phyloP scores from a whole-genome alignment of 768 basidiomycete species.

The Lentinus brumalis region DNA sequence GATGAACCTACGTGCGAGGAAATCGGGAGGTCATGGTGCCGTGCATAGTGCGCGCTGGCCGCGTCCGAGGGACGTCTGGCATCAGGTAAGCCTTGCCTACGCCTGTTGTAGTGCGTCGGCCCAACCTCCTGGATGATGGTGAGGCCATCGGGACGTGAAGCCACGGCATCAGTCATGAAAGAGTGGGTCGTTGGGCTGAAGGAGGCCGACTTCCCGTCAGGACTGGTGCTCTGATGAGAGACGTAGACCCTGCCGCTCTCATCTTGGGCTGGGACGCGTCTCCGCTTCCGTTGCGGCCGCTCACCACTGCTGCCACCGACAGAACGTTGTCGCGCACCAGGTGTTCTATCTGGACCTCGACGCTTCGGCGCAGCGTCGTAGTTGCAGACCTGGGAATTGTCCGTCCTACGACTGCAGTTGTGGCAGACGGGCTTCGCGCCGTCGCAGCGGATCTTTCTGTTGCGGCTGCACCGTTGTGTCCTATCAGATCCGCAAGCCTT shows the following conservation, averaged over 20 bases:
- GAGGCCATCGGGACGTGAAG: conserved; percentile 4
- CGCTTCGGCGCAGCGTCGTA: conserved; percentile 78
- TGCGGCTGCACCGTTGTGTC: conserved; percentile 49
- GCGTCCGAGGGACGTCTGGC: not conserved
- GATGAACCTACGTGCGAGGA: conserved; percentile 22
- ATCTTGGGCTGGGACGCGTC: conserved; percentile 15
- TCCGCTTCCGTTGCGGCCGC: conserved; percentile 18
- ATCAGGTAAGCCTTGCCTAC: conserved; percentile 11
- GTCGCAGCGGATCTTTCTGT: conserved; percentile 80
- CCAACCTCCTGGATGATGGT: conserved; percentile 14
- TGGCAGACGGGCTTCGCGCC: conserved; percentile 77
- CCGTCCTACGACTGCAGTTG: conserved; percentile 62
- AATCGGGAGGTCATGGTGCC: conserved; percentile 16
- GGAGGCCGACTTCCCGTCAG: conserved; percentile 7
- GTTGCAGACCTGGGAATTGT: conserved; percentile 46
- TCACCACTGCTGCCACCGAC: conserved; percentile 40
- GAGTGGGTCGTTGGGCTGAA: conserved; percentile 12
- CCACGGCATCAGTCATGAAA: conserved; percentile 1
- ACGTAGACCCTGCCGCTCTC: not conserved
- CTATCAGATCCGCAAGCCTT: not conserved
- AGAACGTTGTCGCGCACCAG: conserved; percentile 75
- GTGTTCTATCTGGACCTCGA: conserved; percentile 76
- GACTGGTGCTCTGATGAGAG: conserved; percentile 12
- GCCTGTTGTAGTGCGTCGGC: conserved; percentile 14
- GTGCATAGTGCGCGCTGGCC: conserved; percentile 13